Conservation (phyloP, 1,284 basidiomycete species). For the Ustilago cynodontis region DNA sequence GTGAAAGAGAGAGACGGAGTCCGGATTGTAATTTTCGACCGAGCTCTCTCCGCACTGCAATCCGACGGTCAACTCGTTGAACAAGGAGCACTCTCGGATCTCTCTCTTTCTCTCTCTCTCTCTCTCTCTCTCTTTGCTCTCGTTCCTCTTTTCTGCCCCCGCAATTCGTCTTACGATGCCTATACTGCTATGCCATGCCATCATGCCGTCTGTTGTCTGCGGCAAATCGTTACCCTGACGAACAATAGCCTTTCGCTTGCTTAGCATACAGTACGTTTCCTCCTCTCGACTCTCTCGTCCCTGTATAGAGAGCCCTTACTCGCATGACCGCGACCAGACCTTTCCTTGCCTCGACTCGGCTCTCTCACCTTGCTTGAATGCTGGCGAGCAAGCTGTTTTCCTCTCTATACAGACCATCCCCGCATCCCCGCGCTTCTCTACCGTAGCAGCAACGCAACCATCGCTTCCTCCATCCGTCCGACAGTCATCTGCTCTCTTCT, state of each 20-base stretch:
- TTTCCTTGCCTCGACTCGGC: constrained; percentile 6
- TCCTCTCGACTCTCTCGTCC: too few relatives aligned
- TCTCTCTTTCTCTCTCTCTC: neutral
- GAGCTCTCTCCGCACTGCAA: constrained; percentile 18
- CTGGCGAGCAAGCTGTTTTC: neutral
- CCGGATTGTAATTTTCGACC: constrained; percentile 5
- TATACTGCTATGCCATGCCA: neutral
- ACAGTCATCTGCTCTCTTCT: constrained; percentile 6
- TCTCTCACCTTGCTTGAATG: constrained; percentile 2
- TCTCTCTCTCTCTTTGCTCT: neutral
- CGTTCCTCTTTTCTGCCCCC: neutral
- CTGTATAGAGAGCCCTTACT: neutral
- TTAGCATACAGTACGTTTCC: neutral
- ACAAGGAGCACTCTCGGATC: constrained; percentile 32
- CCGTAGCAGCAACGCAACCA: neutral
- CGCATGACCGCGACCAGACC: constrained; percentile 33
- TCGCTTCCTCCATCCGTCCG: neutral
- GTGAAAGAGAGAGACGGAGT: neutral
- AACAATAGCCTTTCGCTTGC: neutral
- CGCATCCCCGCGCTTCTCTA: neutral
- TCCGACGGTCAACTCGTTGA: neutral
- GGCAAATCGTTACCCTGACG: too few relatives aligned
- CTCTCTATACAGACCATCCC: neutral
- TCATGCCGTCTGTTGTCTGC: neutral
- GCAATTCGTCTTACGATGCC: constrained; percentile 1